Evolutionary conservation across 768 basidiomycete genomes (phyloP).

Genomic region (Lanmaoa rubissima): DNA sequence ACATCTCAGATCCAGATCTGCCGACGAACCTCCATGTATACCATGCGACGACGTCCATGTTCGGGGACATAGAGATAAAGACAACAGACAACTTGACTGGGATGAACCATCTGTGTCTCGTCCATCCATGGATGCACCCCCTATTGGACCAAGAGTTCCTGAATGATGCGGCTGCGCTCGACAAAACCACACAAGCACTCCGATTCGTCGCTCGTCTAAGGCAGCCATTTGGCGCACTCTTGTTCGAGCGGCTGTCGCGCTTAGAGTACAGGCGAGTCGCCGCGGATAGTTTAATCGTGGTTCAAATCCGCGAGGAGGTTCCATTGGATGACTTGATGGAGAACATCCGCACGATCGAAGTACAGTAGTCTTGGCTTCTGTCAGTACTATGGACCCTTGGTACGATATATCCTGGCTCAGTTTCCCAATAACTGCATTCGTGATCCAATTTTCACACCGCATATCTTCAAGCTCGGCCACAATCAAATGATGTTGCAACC

Average conservation of each 20-base stretch:
- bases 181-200: neutral
- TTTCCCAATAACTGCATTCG: neutral
- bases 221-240: conserved; percentile 7
- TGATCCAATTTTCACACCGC: neutral
- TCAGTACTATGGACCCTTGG: neutral
- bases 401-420: neutral
- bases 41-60: neutral
- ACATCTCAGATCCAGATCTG: too few species aligned
- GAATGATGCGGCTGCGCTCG: neutral
- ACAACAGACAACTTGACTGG: neutral
- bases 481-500: too few species aligned
- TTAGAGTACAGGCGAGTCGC: conserved; percentile 14
- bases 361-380: neutral
- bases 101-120: neutral
- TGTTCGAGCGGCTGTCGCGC: neutral
- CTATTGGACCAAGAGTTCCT: conserved; percentile 4
- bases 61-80: conserved; percentile 7
- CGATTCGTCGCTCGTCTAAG: conserved; percentile 1
- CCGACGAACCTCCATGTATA: neutral
- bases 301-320: neutral
- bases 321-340: neutral
- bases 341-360: neutral
- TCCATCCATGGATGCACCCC: conserved; percentile 15
- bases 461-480: too few species aligned
- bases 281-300: conserved; percentile 3